Evolutionary conservation across 1,284 basidiomycete species (phyloP).

Genomic region (Austroboletus novae-zelandiae): DNA sequence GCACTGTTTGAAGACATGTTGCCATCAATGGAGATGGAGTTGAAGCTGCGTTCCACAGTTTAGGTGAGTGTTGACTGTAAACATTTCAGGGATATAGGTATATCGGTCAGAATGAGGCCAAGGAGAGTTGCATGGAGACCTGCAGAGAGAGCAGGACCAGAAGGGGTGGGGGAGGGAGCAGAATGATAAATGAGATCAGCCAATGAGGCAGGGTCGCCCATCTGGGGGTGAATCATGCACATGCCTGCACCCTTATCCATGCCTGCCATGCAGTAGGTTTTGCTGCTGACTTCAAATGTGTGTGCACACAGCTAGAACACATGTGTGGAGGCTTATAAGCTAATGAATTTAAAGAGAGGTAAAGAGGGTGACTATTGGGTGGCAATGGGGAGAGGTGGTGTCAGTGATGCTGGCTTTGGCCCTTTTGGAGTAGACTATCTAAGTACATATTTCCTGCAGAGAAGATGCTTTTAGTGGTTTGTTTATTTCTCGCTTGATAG

Average conservation of each 20-base stretch:
- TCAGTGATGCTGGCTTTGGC: conserved; percentile 22
- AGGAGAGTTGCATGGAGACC: conserved; percentile 91
- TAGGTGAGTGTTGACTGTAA: conserved; percentile 88
- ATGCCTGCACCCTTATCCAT: conserved; percentile 99
- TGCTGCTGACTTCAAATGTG: conserved; percentile 69
- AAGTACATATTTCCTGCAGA: neutral
- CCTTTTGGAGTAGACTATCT: too few species aligned
- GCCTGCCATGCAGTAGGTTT: conserved; percentile 79
- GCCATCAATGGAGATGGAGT: conserved; percentile 95
- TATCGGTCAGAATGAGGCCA: conserved; percentile 91
- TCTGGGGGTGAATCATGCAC: conserved; percentile 98
- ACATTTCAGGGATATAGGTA: conserved; percentile 74
- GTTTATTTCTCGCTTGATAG: conserved; percentile 44
- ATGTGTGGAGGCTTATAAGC: conserved; percentile 84
- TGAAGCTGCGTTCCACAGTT: conserved; percentile 93
- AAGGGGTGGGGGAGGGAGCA: conserved; percentile 10
- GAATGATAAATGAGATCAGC: conserved; percentile 32
- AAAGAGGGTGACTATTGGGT: conserved; percentile 40
- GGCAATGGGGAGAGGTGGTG: conserved; percentile 52
- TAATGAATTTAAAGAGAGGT: conserved; percentile 58
- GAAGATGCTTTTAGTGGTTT: conserved; percentile 74
- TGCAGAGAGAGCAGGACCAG: conserved; percentile 28
- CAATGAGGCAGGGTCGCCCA: conserved; percentile 61
- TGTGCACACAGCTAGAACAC: conserved; percentile 93
- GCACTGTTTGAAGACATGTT: conserved; percentile 99